Conservation (phyloP, 2,329 filamentous ascomycete genomes). For the Akanthomyces muscarius region DNA sequence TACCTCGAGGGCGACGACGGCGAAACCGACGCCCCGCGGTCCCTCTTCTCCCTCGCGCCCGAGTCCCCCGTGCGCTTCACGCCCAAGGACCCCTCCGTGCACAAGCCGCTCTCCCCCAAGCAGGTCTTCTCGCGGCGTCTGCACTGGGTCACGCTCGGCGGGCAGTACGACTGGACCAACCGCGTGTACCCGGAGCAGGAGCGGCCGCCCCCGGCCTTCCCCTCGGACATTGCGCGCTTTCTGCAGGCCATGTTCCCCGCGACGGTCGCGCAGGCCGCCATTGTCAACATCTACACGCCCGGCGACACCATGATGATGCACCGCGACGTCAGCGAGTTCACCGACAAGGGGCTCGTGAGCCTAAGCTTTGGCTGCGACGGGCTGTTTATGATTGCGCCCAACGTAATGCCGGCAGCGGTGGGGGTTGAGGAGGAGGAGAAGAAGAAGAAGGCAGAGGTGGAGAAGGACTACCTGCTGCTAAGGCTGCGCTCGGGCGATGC, state of each 20-base stretch:
- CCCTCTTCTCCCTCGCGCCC: conserved; percentile 52
- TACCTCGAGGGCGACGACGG: conserved; percentile 41
- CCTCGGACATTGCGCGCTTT: conserved; percentile 64
- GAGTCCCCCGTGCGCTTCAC: conserved; percentile 51
- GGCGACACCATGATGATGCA: conserved; percentile 91
- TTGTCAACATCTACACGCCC: conserved; percentile 88
- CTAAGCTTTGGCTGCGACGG: conserved; percentile 87
- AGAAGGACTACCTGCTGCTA: conserved; percentile 54
- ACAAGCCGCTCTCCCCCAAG: conserved; percentile 66
- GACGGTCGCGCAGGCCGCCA: conserved; percentile 80
- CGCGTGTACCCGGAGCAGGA: conserved; percentile 65
- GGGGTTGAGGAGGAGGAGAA: conserved; percentile 36
- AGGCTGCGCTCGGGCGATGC: conserved; percentile 80
- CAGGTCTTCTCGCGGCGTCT: conserved; percentile 75
- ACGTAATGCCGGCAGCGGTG: conserved; percentile 28
- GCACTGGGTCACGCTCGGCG: conserved; percentile 91
- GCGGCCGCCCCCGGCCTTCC: conserved; percentile 66
- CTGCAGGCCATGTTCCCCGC: conserved; percentile 69
- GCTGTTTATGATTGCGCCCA: conserved; percentile 78
- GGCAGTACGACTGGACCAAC: conserved; percentile 93
- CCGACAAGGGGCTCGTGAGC: conserved; percentile 73
- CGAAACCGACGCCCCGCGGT: conserved; percentile 29
- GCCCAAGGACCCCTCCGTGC: conserved; percentile 69
- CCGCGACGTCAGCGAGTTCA: conserved; percentile 86
- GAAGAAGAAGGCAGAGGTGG: conserved; percentile 25